Evolutionary conservation across 352 stramenopile genomes (phyloP), one percentile per base, ranked within the genome.

Genomic region (Pythium aquatile): DNA sequence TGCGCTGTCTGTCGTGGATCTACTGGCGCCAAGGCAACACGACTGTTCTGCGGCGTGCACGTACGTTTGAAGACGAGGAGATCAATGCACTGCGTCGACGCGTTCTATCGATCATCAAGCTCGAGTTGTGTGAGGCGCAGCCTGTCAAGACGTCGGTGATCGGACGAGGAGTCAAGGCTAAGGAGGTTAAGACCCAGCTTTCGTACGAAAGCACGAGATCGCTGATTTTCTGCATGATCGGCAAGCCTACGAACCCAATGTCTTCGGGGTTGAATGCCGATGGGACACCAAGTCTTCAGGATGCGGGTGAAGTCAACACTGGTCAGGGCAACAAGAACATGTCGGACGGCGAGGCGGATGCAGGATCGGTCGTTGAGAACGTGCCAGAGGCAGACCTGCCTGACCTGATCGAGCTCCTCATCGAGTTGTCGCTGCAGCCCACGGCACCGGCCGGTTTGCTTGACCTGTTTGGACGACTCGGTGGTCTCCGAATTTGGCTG

Each of bases 161-260:
- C 61, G 57, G 74, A 13, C 77, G 79, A 39, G 72, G 80, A 10
- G 58, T 63, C 16, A 90, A 90, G 42, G 78, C 73, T 5, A 84
- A 86, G 30, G 80, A 90, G 46, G 68, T 80, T 4, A 87, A 91
- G 66, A 86, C 81, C 26, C 83, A 91, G 65, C 53, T 94, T 9
- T 94, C 85, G 16, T 94, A 90, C 40, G 85, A 93, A 63, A 90
- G 79, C 57, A 92, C 84, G n/a, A 75, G 82, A 1, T 84, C 83
- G 28, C 69, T 94, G 32, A 91, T 94, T 24, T 94, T 91, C 58
- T 90, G 85, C 61, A 94, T 94, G 85, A 90, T 94, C 55, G 83
- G 85, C 7, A 94, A 94, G 49, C 77, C 83, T 33, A 90, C 83
- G 33, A 87, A 88, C 30, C 79, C 80, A 14, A 88, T 87, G 77